Evolutionary conservation across 192 early-diverging fungal species (phyloP).

Genomic region (Linnemannia zychae): DNA sequence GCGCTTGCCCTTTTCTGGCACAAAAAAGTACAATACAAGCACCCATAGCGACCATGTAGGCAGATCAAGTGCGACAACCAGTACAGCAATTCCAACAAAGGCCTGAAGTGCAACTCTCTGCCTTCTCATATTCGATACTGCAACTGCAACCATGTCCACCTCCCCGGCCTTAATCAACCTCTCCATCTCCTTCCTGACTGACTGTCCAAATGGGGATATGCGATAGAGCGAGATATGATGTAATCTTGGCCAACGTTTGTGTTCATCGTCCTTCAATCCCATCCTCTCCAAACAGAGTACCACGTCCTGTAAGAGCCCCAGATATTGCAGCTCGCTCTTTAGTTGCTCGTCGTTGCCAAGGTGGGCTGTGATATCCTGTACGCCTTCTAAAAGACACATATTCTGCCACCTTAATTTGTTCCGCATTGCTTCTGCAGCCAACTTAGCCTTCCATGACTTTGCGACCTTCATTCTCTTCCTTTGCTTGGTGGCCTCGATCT

Average conservation of each 20-base stretch:
- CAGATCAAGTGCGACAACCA: neutral
- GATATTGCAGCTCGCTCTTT: neutral
- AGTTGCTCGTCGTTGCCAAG: neutral
- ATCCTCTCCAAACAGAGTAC: neutral
- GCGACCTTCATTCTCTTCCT: neutral
- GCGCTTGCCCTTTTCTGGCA: neutral
- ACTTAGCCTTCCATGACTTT: neutral
- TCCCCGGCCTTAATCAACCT: neutral
- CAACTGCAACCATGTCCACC: neutral
- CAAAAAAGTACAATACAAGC: neutral
- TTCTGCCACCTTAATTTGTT: neutral
- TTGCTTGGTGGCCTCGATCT: neutral
- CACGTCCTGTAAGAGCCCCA: neutral
- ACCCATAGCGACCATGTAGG: neutral
- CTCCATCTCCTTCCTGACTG: neutral
- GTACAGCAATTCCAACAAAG: neutral
- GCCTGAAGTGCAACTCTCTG: neutral
- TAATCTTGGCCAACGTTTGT: neutral
- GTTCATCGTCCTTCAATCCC: neutral
- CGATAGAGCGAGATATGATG: neutral
- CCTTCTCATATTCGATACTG: neutral
- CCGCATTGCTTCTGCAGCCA: neutral
- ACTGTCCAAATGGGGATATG: neutral
- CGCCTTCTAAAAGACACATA: neutral
- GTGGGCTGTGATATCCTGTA: neutral